Evolutionary conservation across 495 filamentous ascomycete genomes (phyloP).

Genomic region (Penicillium goetzii): DNA sequence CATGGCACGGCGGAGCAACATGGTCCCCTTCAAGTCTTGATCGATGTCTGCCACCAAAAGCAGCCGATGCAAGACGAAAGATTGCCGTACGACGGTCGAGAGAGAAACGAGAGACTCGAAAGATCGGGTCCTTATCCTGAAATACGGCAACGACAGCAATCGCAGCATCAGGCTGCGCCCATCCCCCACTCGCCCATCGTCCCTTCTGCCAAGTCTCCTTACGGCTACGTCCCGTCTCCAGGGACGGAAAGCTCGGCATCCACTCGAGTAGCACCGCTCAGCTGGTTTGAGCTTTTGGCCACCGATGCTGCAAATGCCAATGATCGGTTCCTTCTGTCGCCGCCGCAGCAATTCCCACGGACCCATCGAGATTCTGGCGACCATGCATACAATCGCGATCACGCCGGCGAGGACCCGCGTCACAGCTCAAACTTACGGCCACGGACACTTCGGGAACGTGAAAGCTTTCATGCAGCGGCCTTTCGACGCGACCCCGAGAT

Average conservation of each 20-base stretch:
- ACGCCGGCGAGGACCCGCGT: slow-evolving; percentile 5
- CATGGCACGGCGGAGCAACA: slow-evolving; percentile 8
- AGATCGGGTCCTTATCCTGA: not conserved
- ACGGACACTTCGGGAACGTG: slow-evolving; percentile 24
- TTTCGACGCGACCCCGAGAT: slow-evolving; percentile 17
- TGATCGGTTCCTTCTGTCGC: slow-evolving; percentile 30
- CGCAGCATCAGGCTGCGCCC: not conserved
- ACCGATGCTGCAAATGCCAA: slow-evolving; percentile 37
- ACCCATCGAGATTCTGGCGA: not conserved
- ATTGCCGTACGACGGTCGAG: not conserved
- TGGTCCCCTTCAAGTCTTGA: slow-evolving; percentile 28
- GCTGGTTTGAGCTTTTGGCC: slow-evolving; percentile 39
- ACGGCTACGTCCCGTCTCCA: slow-evolving; percentile 28
- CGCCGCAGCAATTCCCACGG: slow-evolving; percentile 20
- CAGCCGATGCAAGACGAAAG: slow-evolving; percentile 13
- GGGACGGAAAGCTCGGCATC: slow-evolving; percentile 31
- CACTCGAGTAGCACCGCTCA: slow-evolving; percentile 29
- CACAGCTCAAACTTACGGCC: slow-evolving; percentile 28
- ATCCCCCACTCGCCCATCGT: not conserved
- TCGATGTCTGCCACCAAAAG: slow-evolving; percentile 35
- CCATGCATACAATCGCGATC: not conserved
- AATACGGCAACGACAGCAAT: not conserved
- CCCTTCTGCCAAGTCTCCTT: slow-evolving; percentile 6
- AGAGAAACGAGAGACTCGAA: not conserved
- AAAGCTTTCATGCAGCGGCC: slow-evolving; percentile 38